phyloP scores from a whole-genome alignment of 495 filamentous ascomycete genomes.

The Platismatia glauca region DNA sequence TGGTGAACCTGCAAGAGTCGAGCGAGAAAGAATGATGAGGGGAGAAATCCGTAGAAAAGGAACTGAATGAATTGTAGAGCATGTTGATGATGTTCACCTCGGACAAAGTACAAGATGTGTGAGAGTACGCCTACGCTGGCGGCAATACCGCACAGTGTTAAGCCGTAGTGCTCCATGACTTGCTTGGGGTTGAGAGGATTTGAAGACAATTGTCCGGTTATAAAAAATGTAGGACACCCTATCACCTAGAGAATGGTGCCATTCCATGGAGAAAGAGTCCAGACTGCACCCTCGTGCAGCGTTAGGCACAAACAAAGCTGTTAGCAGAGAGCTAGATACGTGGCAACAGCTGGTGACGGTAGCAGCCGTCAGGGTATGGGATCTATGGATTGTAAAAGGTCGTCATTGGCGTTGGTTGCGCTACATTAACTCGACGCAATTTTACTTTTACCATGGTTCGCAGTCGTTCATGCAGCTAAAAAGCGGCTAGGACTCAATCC shows the following conservation, averaged over 20 bases:
- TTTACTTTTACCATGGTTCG: background rate
- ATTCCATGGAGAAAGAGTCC: too few species aligned
- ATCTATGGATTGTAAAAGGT: background rate
- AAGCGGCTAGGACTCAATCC: background rate
- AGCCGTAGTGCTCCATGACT: background rate
- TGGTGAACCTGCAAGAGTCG: background rate
- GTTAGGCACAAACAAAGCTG: background rate
- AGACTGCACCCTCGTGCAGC: background rate
- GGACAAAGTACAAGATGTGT: conserved; percentile 28
- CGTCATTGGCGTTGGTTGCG: background rate
- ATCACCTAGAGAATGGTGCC: too few species aligned
- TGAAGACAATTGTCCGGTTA: background rate
- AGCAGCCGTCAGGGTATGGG: too few species aligned
- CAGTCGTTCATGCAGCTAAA: conserved; percentile 1
- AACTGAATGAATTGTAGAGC: conserved; percentile 24
- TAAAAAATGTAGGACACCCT: background rate
- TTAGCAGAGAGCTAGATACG: conserved; percentile 9
- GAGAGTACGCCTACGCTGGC: conserved; percentile 15
- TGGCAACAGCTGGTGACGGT: background rate
- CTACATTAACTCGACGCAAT: background rate
- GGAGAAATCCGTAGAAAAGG: conserved; percentile 12
- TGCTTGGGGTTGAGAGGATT: background rate
- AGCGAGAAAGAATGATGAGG: conserved; percentile 10
- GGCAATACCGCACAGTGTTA: background rate
- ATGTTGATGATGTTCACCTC: conserved; percentile 34